Conservation (phyloP, 2,329 filamentous ascomycete genomes). For the Xylariaceae sp. region DNA sequence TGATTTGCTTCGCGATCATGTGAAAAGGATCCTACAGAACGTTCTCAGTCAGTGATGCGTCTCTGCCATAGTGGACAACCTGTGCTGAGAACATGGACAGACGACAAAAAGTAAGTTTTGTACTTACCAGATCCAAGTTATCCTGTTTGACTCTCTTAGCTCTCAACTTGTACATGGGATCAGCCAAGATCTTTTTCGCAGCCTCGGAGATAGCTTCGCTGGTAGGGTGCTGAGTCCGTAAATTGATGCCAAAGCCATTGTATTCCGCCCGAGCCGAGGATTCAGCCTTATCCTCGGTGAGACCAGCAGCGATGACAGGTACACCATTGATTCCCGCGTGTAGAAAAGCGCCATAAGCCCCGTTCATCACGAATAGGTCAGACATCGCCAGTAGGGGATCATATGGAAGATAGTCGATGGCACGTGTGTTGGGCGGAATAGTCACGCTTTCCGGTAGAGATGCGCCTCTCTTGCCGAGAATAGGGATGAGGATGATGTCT, state of each 20-base stretch:
- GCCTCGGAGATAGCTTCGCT: conserved; percentile 9
- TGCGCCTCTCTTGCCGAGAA: conserved; percentile 28
- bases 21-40: conserved; percentile 16
- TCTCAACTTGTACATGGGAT: conserved; percentile 7
- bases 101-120: too few relatives aligned
- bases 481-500: conserved; percentile 38
- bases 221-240: conserved; percentile 32
- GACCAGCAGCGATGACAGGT: conserved; percentile 15
- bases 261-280: conserved; percentile 38
- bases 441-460: conserved; percentile 23
- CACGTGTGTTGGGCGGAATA: conserved; percentile 39
- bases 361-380: conserved; percentile 26
- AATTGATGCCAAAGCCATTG: conserved; percentile 43
- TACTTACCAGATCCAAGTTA: conserved; percentile 25
- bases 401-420: conserved; percentile 47
- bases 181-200: conserved; percentile 8
- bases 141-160: conserved; percentile 29
- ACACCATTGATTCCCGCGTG: conserved; percentile 14
- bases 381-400: conserved; percentile 41
- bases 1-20: conserved; percentile 18
- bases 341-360: conserved; percentile 36
- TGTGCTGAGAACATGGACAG: too few relatives aligned
- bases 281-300: conserved; percentile 28
- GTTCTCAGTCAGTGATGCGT: too few relatives aligned
- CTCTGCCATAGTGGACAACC: too few relatives aligned